These are phyloP conservation scores for Eutypella sp. DNA, from an alignment of 2,329 filamentous ascomycete genomes.

Conservation along the genomic window DNA sequence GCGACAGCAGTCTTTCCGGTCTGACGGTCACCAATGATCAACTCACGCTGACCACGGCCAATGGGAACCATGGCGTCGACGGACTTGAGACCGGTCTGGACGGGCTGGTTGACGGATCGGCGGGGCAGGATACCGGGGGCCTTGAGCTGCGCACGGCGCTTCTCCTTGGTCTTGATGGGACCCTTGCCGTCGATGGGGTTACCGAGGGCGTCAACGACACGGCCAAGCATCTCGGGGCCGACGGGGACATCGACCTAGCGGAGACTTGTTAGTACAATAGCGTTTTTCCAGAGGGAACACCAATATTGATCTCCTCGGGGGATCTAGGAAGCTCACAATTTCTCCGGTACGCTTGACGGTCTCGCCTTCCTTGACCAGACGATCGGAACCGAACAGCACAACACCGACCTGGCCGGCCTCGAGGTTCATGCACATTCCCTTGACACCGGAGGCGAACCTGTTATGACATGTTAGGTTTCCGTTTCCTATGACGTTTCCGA, in stretches of 20 bases:
- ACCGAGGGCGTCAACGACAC: constrained; percentile 96
- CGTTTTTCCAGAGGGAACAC: too few relatives aligned
- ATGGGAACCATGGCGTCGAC: constrained; percentile 99
- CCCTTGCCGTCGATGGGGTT: constrained; percentile 99
- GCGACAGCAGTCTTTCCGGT: constrained; percentile 99
- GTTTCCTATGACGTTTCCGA: background rate
- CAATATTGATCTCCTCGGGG: too few relatives aligned
- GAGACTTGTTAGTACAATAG: too few relatives aligned
- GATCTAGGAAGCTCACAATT: too few relatives aligned
- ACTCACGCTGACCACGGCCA: constrained; percentile 99
- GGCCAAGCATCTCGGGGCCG: constrained; percentile 86
- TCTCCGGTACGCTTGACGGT: constrained; percentile 99
- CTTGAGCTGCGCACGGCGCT: constrained; percentile 96
- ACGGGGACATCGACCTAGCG: constrained; percentile 93
- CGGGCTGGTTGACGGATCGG: constrained; percentile 94
- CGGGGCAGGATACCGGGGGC: constrained; percentile 97
- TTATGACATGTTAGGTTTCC: background rate
- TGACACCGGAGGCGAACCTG: constrained; percentile 98
- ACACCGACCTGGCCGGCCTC: constrained; percentile 99
- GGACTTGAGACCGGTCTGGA: constrained; percentile 99
- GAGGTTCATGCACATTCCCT: constrained; percentile 99
- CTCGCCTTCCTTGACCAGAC: constrained; percentile 99
- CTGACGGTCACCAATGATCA: constrained; percentile 99
- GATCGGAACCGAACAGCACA: constrained; percentile 99
- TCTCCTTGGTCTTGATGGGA: constrained; percentile 86